These are phyloP conservation scores for Triticum timopheevii DNA, from an alignment of 176 grass and related monocot species.

Conservation along the genomic window DNA sequence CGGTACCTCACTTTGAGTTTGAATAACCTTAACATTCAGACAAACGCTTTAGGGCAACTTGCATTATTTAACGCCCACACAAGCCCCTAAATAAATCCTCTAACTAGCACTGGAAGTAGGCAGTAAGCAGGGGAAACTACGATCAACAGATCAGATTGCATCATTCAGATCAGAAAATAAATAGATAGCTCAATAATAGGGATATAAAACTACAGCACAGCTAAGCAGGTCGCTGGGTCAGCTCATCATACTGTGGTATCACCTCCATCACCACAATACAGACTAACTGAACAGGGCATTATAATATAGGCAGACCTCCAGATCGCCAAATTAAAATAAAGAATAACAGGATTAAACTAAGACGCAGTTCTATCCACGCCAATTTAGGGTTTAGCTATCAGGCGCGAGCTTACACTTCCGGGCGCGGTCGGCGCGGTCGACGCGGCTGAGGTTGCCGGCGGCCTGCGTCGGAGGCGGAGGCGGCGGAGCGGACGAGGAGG, in stretches of 20 bases:
- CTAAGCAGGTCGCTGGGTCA: slow-evolving; percentile 4
- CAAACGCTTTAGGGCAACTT: not conserved
- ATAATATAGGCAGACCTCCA: slow-evolving; percentile 16
- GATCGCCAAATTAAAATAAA: not conserved
- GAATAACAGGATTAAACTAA: slow-evolving; percentile 28
- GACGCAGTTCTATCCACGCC: not conserved
- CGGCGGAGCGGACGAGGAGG: not conserved
- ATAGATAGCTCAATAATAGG: not conserved
- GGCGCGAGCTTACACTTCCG: slow-evolving; percentile 55
- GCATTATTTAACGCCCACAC: not conserved
- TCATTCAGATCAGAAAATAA: not conserved
- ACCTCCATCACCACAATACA: not conserved
- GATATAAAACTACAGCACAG: slow-evolving; percentile 22
- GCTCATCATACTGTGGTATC: not conserved
- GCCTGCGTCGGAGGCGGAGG: not conserved
- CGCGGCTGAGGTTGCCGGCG: slow-evolving; percentile 35
- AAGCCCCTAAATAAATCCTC: not conserved
- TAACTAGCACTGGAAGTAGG: not conserved
- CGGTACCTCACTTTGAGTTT: not conserved
- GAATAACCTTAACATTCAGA: not conserved
- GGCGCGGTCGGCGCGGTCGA: slow-evolving; percentile 43
- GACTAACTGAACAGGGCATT: slow-evolving; percentile 16
- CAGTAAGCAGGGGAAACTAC: not conserved
- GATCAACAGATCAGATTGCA: not conserved
- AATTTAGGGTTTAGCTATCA: slow-evolving; percentile 32